Base-by-base conservation (phyloP, 2,329 filamentous ascomycete species). In the Neopestalotiopsis sp. region DNA sequence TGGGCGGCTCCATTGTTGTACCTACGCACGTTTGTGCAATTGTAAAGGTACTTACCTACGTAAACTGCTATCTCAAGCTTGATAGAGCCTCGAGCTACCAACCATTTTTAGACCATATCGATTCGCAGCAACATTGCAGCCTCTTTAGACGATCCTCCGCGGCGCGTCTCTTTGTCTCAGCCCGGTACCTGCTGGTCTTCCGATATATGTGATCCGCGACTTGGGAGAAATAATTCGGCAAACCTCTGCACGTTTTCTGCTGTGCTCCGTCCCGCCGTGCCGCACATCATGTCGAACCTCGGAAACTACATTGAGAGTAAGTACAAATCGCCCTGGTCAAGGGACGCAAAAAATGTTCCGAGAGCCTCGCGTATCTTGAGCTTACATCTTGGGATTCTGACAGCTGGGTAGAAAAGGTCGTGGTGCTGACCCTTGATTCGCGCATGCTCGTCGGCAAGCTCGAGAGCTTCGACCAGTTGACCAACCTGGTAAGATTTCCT, bases 371-470 rank as follows among this genome's bases (percentile, higher is more conserved):
- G 30, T 69, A 69, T 40, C 28, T 30, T 65, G 65, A 68, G 69
- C 69, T 75, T 72, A 72, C 68, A 70, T 64, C 68, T 66, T 45
- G 62, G 45, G 66, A 28, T 58, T 72, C 78, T 81, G 74, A 81
- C 76, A 79, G 71, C 73, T 69, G 42, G 70, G 58, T 77, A 98
- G 96, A 97, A 83, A 97, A 94, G 81, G 94, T 98, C 75, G 87
- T 95, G 69, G 92, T 98, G 77, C 89, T 98, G 72, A 98, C 96
- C 34, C 92, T 94, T 74, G 96, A 98, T 82, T 96, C 95, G 65
- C 91, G 95, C 75, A 97, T 94, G 61, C 84, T 95, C 28, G 88
- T 94, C 71, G 96, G 96, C 69, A 95, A 87, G 2, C 89, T 99
- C 67, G 85, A 95, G 63, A 94, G 93, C 59, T 94, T 92, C 78